These are phyloP conservation scores for Candida montana DNA, from an alignment of 805 yeast species.

Conservation along the genomic window DNA sequence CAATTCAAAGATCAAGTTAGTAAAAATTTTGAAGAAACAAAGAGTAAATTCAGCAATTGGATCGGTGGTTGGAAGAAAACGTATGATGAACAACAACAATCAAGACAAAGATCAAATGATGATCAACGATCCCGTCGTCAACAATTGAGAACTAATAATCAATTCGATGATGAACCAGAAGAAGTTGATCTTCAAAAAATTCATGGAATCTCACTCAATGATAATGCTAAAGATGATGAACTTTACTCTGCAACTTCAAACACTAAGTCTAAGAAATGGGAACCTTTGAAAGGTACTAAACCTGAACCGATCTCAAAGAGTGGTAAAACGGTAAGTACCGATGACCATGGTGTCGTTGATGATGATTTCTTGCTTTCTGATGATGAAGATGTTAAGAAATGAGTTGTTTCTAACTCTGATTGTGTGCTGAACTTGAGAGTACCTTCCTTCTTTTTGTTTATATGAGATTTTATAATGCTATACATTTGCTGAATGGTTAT, in stretches of 20 bases:
- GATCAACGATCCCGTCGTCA: slow-evolving; percentile 17
- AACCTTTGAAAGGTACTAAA: slow-evolving; percentile 28
- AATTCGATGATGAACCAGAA: slow-evolving; percentile 50
- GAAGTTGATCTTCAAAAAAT: slow-evolving; percentile 44
- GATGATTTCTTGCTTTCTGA: slow-evolving; percentile 41
- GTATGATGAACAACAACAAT: slow-evolving; percentile 15
- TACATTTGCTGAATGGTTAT: too few species aligned
- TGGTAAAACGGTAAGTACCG: background rate
- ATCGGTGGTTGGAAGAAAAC: slow-evolving; percentile 26
- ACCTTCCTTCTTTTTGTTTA: too few species aligned
- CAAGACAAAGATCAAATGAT: slow-evolving; percentile 4
- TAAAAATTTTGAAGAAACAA: slow-evolving; percentile 78
- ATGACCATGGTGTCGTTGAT: slow-evolving; percentile 20
- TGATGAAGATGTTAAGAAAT: slow-evolving; percentile 11
- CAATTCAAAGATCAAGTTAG: slow-evolving; percentile 62
- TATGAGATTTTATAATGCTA: too few species aligned
- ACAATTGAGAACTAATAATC: slow-evolving; percentile 21
- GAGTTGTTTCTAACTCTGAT: too few species aligned
- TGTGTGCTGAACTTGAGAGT: too few species aligned
- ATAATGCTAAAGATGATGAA: slow-evolving; percentile 29
- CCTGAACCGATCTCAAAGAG: slow-evolving; percentile 25
- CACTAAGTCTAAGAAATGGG: slow-evolving; percentile 32
- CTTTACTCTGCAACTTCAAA: slow-evolving; percentile 12
- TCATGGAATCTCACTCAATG: slow-evolving; percentile 41
- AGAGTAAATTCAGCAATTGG: slow-evolving; percentile 73